Evolutionary conservation across 768 basidiomycete genomes (phyloP).

Genomic region (Porpolomopsis calyptriformis): DNA sequence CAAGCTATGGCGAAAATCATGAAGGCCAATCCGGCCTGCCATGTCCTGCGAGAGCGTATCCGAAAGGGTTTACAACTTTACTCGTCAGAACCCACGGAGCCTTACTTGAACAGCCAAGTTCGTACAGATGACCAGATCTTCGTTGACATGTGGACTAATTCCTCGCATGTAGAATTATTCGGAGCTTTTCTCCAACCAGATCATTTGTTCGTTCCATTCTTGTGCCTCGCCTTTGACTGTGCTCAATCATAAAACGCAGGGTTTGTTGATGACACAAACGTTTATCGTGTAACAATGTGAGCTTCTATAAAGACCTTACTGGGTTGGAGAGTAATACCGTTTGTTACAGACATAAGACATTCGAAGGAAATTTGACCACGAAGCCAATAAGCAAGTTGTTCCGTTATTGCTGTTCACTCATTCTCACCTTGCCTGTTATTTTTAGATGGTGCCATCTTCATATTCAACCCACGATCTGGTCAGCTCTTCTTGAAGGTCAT

Average conservation of each 20-base stretch:
- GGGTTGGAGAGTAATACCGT: constrained; percentile 7
- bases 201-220: constrained; percentile 57
- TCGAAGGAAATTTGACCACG: constrained; percentile 98
- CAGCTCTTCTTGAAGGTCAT: constrained; percentile 99
- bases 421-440: constrained; percentile 6
- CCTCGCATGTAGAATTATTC: constrained; percentile 61
- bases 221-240: not conserved
- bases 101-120: constrained; percentile 93
- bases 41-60: constrained; percentile 96
- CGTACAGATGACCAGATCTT: constrained; percentile 4
- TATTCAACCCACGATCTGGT: constrained; percentile 98
- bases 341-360: constrained; percentile 79
- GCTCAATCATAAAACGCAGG: constrained; percentile 29
- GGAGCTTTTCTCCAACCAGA: constrained; percentile 95
- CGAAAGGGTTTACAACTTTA: constrained; percentile 97
- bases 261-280: constrained; percentile 99
- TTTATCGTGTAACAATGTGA: constrained; percentile 95
- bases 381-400: constrained; percentile 80
- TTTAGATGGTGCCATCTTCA: constrained; percentile 89
- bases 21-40: constrained; percentile 98
- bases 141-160: constrained; percentile 4
- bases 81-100: constrained; percentile 98
- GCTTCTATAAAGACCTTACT: constrained; percentile 12
- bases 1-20: constrained; percentile 99
- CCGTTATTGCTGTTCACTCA: not conserved